A percentile compares a stretch with the other conserved stretches of the same genome.
Evolutionary conservation across 192 early-diverging fungal species (phyloP).

Genomic region (Neocallimastix lanati): DNA sequence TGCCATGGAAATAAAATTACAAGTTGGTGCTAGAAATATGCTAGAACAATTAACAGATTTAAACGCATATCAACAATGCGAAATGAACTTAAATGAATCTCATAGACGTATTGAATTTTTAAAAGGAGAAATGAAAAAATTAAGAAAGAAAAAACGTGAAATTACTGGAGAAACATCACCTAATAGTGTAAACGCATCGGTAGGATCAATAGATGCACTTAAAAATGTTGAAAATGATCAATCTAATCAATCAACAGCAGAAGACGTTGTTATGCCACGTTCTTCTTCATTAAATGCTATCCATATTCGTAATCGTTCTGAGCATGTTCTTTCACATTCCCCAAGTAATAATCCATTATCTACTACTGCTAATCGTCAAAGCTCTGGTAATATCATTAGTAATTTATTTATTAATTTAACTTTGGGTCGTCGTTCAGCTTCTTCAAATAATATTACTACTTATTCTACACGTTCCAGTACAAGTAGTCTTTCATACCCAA

Average conservation of each 20-base stretch:
- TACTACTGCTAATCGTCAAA: neutral
- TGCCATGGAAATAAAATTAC: constrained; percentile 12
- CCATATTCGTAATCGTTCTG: neutral
- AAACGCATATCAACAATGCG: constrained; percentile 54
- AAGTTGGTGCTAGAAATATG: constrained; percentile 34
- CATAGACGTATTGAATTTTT: neutral
- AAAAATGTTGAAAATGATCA: no score
- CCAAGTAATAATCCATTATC: neutral
- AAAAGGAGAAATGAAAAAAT: neutral
- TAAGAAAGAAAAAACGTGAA: neutral
- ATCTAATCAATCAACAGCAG: neutral
- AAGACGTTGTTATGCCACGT: neutral
- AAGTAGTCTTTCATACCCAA: neutral
- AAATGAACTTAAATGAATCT: constrained; percentile 10
- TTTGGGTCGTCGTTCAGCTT: neutral
- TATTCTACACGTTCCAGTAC: neutral
- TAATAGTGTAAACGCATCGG: neutral
- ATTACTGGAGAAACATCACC: neutral
- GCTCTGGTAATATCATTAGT: neutral
- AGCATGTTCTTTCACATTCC: neutral
- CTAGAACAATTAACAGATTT: constrained; percentile 48
- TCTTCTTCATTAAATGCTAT: neutral
- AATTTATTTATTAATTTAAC: neutral
- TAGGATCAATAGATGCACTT: neutral
- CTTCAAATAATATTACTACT: neutral